A percentile compares a stretch with the other conserved stretches of the same genome.
These are phyloP conservation scores for Dipteronia sinensis DNA, from an alignment of 345 rosid genomes.

Conservation along the genomic window DNA sequence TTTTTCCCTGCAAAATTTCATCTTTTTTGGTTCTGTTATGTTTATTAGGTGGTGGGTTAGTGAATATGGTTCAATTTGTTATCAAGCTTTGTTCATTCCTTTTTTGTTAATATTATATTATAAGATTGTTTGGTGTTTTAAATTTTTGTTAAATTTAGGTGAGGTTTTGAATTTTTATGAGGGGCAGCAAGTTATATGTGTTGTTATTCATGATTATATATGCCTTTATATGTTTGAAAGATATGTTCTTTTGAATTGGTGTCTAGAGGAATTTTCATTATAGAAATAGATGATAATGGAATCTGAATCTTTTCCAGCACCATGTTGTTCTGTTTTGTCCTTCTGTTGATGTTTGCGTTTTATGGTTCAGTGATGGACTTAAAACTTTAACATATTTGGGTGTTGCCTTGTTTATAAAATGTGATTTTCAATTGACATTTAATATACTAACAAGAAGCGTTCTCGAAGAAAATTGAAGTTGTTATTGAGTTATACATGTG, in stretches of 20 bases:
- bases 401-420: background rate
- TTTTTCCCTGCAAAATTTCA: background rate
- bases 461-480: background rate
- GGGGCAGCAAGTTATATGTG: background rate
- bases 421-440: background rate
- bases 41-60: background rate
- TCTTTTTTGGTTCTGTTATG: background rate
- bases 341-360: background rate
- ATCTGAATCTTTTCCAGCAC: background rate
- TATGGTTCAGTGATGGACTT: background rate
- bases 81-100: background rate
- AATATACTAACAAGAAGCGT: background rate
- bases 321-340: background rate
- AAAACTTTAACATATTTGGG: background rate
- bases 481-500: background rate
- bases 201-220: background rate
- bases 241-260: constrained; percentile 7
- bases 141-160: background rate
- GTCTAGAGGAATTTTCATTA: background rate
- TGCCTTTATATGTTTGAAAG: background rate
- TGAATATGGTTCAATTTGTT: background rate
- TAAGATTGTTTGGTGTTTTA: background rate
- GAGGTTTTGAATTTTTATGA: background rate
- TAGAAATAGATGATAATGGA: constrained; percentile 1
- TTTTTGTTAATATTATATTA: background rate